A percentile compares a stretch with the other conserved stretches of the same genome.
These are phyloP conservation scores for Aspergillus sclerotiicarbonarius DNA, from an alignment of 495 filamentous ascomycete genomes.

Conservation along the genomic window DNA sequence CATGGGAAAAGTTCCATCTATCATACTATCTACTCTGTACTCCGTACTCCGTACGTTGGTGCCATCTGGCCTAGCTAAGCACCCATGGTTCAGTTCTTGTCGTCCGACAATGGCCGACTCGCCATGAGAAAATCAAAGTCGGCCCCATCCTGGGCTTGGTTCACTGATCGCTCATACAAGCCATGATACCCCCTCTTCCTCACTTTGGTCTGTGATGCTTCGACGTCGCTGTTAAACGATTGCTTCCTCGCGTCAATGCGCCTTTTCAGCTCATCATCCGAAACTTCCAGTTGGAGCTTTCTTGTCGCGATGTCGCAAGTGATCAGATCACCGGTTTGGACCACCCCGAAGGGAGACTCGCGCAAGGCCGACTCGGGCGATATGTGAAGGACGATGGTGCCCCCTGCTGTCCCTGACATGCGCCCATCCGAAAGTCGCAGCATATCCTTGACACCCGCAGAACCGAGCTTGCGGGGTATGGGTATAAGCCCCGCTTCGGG, in stretches of 20 bases:
- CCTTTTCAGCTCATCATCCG: conserved; percentile 44
- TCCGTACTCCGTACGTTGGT: background rate
- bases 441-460: conserved; percentile 61
- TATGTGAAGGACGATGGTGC: conserved; percentile 64
- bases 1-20: too few relatives aligned
- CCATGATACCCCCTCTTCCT: conserved; percentile 55
- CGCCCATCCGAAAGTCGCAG: conserved; percentile 63
- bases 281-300: conserved; percentile 47
- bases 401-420: conserved; percentile 68
- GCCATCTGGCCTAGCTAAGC: background rate
- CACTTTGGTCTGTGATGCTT: conserved; percentile 12
- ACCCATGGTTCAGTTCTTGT: background rate
- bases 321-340: conserved; percentile 59
- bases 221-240: conserved; percentile 25
- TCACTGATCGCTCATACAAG: conserved; percentile 62
- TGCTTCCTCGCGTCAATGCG: conserved; percentile 29
- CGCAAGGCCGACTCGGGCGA: conserved; percentile 60
- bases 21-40: background rate
- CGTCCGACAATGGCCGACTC: background rate
- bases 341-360: conserved; percentile 53
- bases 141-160: conserved; percentile 60
- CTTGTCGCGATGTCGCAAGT: conserved; percentile 50
- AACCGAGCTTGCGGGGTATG: conserved; percentile 61
- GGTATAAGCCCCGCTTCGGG: conserved; percentile 56
- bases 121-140: conserved; percentile 67